Conservation (phyloP, 192 early-diverging fungal genomes). For the Powellomyces hirtus region DNA sequence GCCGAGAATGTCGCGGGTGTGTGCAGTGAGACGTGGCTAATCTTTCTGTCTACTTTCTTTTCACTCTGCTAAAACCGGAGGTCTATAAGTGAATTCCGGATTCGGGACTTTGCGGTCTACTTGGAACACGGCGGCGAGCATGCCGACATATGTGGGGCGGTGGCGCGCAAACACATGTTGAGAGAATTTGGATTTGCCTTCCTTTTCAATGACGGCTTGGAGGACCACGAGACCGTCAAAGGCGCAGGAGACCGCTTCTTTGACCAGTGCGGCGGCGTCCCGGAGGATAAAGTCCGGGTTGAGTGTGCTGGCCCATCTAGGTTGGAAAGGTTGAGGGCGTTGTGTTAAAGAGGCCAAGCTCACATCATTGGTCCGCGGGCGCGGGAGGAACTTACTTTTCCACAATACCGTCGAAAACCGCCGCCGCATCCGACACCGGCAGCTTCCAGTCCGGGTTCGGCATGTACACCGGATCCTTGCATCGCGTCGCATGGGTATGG, state of each 20-base stretch:
- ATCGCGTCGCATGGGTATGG: constrained; percentile 23
- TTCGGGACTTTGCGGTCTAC: constrained; percentile 9
- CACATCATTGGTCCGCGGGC: no score
- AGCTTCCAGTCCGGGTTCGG: constrained; percentile 22
- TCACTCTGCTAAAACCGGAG: no score
- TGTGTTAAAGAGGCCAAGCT: no score
- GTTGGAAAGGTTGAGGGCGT: no score
- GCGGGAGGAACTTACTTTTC: constrained; percentile 19
- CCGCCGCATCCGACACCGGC: constrained; percentile 28
- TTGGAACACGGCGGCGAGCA: constrained; percentile 18
- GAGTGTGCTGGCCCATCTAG: constrained; percentile 24
- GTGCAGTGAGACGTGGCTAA: no score
- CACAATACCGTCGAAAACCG: constrained; percentile 28
- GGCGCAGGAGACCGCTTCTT: constrained; percentile 17
- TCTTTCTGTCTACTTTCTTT: no score
- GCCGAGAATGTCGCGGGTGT: no score
- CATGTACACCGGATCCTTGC: constrained; percentile 7
- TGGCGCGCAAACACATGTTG: constrained; percentile 23
- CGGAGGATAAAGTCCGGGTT: constrained; percentile 19
- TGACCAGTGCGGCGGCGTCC: constrained; percentile 23
- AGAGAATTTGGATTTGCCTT: constrained; percentile 16
- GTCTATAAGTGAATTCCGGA: constrained; percentile 17
- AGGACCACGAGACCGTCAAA: constrained; percentile 28
- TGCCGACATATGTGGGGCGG: constrained; percentile 24
- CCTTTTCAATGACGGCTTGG: constrained; percentile 23